Base-by-base conservation (phyloP, 768 basidiomycete species). In the Lentinus brumalis region DNA sequence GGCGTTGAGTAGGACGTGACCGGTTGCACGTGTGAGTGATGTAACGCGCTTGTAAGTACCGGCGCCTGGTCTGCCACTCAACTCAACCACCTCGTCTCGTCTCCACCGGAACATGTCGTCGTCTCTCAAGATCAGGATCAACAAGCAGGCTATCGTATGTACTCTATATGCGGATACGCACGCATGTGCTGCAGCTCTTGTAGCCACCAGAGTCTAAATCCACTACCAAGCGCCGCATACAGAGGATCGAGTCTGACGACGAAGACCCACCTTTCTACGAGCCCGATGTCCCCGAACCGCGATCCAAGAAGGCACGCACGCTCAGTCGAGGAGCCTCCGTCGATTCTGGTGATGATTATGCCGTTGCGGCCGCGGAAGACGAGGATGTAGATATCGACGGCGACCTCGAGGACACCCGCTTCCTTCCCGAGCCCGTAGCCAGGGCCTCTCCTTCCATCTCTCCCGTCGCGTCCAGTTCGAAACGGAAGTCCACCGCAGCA, bases 331-430 rank as follows among this genome's bases (percentile, higher is more conserved):
- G 14, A 30, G 56, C 35, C 5, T 49, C 63, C 64, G 58, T 67
- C 61, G 39, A 64, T 62, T 53, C 69, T 60, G 67, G 72, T 67
- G 70, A 64, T 53, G 59, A 69, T n/a, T 75, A 76, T 63, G 66
- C 68, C 32, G 66, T 73, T 6, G 73, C 72, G 40, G 69, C 63
- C 53, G 65, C 69, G 12, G 55, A 59, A 53, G 54, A 69, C 14
- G 62, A 71, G 44, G 61, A 69, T 15, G 59, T 63, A 7, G 73
- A 74, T 16, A 68, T 70, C 45, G 68, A 69, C 29, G 63, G 59
- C 5, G 63, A 68, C 41, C 67, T 62, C 39, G 74, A 72, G 18
- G 61, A 67, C 32, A 59, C 62, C 21, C 69, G 67, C n/a, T 64
- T 71, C 41, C 53, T 64, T 10, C 67, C 65, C 11, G 64, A 62